Conservation (phyloP, 768 basidiomycete species). For the Termitomyces sp. region DNA sequence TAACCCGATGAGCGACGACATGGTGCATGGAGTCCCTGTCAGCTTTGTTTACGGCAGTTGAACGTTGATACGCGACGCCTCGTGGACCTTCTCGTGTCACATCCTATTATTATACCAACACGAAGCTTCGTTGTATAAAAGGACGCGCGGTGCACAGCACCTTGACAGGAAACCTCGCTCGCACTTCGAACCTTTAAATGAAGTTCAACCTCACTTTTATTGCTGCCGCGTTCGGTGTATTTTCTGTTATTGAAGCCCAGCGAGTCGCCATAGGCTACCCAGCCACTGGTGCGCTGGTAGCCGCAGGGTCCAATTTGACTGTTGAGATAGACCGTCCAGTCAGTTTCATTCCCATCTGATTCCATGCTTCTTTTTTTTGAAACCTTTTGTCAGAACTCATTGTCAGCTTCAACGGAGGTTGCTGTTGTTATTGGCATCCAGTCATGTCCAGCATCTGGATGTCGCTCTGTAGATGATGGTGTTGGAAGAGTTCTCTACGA, state of each 20-base stretch:
- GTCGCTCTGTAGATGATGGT: slow-evolving; percentile 17
- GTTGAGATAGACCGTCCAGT: slow-evolving; percentile 47
- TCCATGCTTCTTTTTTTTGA: not conserved
- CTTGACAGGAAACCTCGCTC: not conserved
- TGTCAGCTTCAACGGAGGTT: slow-evolving; percentile 38
- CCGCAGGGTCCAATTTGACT: slow-evolving; percentile 29
- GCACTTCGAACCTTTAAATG: not conserved
- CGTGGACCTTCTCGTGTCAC: no score
- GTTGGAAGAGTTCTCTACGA: slow-evolving; percentile 43
- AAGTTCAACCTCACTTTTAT: not conserved
- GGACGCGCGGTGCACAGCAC: not conserved
- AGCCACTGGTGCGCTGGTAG: slow-evolving; percentile 23
- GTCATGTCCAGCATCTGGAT: slow-evolving; percentile 24
- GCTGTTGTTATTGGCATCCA: slow-evolving; percentile 40
- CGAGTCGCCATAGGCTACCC: slow-evolving; percentile 35
- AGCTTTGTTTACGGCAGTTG: not conserved
- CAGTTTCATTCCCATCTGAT: slow-evolving; percentile 12
- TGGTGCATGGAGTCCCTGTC: not conserved
- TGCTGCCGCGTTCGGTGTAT: slow-evolving; percentile 7
- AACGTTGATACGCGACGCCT: not conserved
- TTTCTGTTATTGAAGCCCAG: slow-evolving; percentile 36
- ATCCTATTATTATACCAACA: no score
- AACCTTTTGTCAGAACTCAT: slow-evolving; percentile 21
- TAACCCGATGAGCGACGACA: not conserved
- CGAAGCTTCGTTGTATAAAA: not conserved